A percentile compares a stretch with the other conserved stretches of the same genome.
Evolutionary conservation across 805 yeast genomes (phyloP).

Genomic region (Kodamaea nitidulidarum): DNA sequence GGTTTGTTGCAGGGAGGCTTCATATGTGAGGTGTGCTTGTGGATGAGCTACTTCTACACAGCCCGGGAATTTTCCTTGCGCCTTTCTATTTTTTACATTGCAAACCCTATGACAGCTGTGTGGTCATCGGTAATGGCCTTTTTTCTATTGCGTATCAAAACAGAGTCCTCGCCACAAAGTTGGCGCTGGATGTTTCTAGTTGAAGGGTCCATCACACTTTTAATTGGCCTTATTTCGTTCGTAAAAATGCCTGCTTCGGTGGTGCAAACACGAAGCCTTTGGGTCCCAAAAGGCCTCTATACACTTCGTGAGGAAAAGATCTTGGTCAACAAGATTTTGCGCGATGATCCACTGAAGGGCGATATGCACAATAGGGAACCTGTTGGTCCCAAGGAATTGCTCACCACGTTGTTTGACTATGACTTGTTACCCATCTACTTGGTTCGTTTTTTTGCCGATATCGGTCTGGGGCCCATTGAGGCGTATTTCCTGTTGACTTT

Average conservation of each 20-base stretch:
- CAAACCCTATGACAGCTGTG: slow-evolving; percentile 19
- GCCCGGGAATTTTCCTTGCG: slow-evolving; percentile 25
- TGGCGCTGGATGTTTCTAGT: slow-evolving; percentile 68
- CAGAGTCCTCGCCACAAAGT: slow-evolving; percentile 41
- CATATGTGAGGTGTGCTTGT: slow-evolving; percentile 28
- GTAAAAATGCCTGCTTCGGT: slow-evolving; percentile 43
- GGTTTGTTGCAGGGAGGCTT: slow-evolving; percentile 35
- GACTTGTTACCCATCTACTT: slow-evolving; percentile 12
- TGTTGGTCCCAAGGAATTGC: slow-evolving; percentile 36
- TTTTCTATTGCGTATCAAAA: slow-evolving; percentile 27
- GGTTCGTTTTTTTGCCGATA: slow-evolving; percentile 18
- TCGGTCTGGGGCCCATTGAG: slow-evolving; percentile 10
- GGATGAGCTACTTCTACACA: slow-evolving; percentile 35
- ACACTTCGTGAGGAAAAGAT: slow-evolving; percentile 53
- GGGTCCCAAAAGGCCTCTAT: slow-evolving; percentile 12
- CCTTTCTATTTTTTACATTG: slow-evolving; percentile 22
- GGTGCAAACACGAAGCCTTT: slow-evolving; percentile 25
- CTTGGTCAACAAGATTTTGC: slow-evolving; percentile 51
- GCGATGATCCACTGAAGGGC: slow-evolving; percentile 62
- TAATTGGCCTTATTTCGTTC: slow-evolving; percentile 45
- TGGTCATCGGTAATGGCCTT: slow-evolving; percentile 19
- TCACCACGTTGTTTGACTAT: slow-evolving; percentile 38
- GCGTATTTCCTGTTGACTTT: slow-evolving; percentile 12
- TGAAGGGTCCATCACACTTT: slow-evolving; percentile 56
- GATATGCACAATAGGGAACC: slow-evolving; percentile 63